Conservation (phyloP, 345 rosid species). For the Pugionium cornutum region DNA sequence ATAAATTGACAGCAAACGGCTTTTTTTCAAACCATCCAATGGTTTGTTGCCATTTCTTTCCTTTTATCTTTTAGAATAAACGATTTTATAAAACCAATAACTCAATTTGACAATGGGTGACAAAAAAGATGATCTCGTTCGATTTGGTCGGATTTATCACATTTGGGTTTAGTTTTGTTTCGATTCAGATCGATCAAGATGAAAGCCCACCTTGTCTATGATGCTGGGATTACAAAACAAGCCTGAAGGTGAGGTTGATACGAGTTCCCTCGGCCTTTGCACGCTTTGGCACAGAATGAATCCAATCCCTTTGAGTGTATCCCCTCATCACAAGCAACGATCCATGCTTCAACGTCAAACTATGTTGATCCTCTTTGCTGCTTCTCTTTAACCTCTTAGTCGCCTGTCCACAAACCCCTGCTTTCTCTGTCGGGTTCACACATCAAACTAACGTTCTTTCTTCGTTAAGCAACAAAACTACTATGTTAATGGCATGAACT, state of each 20-base stretch:
- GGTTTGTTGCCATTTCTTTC: no score
- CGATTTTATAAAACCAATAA: no score
- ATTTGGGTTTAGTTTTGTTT: no score
- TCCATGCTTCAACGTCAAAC: constrained; percentile 72
- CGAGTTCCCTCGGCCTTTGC: constrained; percentile 60
- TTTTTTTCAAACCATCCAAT: no score
- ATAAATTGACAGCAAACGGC: not conserved
- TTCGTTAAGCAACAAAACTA: not conserved
- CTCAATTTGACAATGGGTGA: no score
- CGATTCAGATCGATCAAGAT: no score
- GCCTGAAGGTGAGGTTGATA: constrained; percentile 82
- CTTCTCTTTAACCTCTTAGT: constrained; percentile 58
- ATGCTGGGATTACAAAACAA: constrained; percentile 37
- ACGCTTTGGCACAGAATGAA: constrained; percentile 86
- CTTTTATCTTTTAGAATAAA: no score
- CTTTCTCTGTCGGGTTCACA: constrained; percentile 33
- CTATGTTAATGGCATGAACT: not conserved
- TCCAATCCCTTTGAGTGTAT: constrained; percentile 85
- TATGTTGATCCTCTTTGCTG: constrained; percentile 46
- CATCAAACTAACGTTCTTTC: not conserved
- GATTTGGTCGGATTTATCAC: no score
- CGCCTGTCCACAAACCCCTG: constrained; percentile 48
- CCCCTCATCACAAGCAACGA: constrained; percentile 84
- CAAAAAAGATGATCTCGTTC: no score
- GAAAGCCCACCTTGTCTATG: not conserved